These are phyloP conservation scores for Blastocystis hominis DNA, from an alignment of 352 stramenopile genomes.

Conservation along the genomic window DNA sequence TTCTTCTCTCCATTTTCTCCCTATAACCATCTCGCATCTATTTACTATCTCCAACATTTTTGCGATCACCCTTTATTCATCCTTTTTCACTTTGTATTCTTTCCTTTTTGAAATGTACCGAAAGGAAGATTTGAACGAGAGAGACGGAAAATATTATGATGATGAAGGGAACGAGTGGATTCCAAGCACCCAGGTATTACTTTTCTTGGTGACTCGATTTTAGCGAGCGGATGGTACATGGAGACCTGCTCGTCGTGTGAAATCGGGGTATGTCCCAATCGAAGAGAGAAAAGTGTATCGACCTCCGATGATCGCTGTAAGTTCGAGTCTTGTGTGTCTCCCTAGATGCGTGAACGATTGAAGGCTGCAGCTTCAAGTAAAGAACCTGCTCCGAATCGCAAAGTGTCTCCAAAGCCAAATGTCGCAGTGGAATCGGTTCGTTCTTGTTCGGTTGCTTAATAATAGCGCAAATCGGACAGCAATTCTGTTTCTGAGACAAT, in stretches of 20 bases:
- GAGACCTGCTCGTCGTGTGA: conserved; percentile 21
- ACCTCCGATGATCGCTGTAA: not conserved
- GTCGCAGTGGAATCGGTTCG: no score
- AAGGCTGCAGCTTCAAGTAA: not conserved
- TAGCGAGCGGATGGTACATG: conserved; percentile 27
- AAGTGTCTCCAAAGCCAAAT: no score
- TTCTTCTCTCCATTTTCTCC: not conserved
- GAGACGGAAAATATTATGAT: not conserved
- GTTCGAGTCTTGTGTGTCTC: not conserved
- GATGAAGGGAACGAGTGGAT: conserved; percentile 40
- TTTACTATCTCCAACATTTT: no score
- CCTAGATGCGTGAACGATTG: not conserved
- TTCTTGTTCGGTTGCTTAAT: no score
- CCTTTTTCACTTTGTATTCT: not conserved
- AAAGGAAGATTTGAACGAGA: not conserved
- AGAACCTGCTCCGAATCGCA: no score
- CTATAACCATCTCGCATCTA: no score
- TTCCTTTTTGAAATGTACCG: not conserved
- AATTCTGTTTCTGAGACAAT: no score
- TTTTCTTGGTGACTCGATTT: not conserved
- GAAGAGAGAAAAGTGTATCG: conserved; percentile 35
- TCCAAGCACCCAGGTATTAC: not conserved
- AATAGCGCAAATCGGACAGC: no score
- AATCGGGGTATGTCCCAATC: conserved; percentile 19
- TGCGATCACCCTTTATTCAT: no score